Base-by-base conservation (phyloP, 202 grass and related monocot species). In the Brachypodium distachyon region DNA sequence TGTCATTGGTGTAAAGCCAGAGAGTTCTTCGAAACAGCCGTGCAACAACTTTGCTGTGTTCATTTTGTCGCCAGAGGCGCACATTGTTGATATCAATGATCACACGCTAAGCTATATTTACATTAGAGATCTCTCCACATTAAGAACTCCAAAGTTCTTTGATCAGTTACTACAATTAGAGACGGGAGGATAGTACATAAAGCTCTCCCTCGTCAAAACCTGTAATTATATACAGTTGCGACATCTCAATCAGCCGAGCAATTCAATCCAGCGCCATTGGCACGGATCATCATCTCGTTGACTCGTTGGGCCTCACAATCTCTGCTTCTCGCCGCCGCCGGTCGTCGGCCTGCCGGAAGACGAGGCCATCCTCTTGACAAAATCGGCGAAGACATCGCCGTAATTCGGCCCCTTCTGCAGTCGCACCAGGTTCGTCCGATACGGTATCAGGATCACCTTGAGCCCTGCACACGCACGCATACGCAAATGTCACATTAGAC, bases 401-500 rank as follows among this genome's bases (percentile, higher is more conserved):
- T 89, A 75, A 19, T 91, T 88, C 4, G 92, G 85, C 4, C 87
- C 85, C 21, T 70, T 73, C 37, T 99, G 89, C 73, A 99, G 71
- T 58, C 77, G 58, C 83, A 99, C 92, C 22, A 99, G 79, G 77
- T 93, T 89, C 7, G 87, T 95, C 70, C 96, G 74, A 81, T 99
- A 95, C 0, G 96, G 96, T 78, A 89, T 99, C 53, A 99, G 85
- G 61, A 95, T 88, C 70, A 60, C 67, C 83, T 89, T 95, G 59
- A 99, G 86, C 51, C 96, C 96, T 99, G 87, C 87, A 66, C 40
- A 41, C 54, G 68, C 43, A 77, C 31, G 29, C 25, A n/a, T 5
- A 16, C n/a, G n/a, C n/a, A n/a, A n/a, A n/a, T n/a, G n/a, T 16
- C 10, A 37, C 74, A 41, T 19, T 52, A n/a, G 13, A 56, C 13